Evolutionary conservation across 371 early-diverging fungal species (phyloP), one percentile per base, ranked within the genome.

Genomic region (Rhizopus delemar): DNA sequence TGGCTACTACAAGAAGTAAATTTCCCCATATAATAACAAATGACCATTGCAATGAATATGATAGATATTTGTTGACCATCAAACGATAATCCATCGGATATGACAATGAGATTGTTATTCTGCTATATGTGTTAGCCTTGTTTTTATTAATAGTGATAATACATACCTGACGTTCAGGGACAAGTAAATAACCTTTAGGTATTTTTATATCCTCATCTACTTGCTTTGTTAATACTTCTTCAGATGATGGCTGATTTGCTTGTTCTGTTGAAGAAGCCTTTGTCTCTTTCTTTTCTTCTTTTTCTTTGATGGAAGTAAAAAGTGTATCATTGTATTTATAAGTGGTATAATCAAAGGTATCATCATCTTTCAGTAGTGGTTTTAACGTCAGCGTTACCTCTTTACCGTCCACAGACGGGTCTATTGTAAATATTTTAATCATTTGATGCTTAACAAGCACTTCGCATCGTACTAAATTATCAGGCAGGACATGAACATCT

Each of bases 11-110:
- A 62, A n/a, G 64, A 77, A 8, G 75, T 75, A 28, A 80, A 69
- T 63, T 75, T 80, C 59, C 78, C 78, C 72, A 75, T 72, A 59
- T 80, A 80, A 43, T 80, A 80, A 32, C 76, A 75, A 35, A 80
- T 36, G 0, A 80, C 74, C 81, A 80, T 80, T 5, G 71, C 78
- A 36, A 80, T 59, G 41, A 80, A 73, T 28, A 80, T 61, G 7
- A 75, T 62, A 13, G 81, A 74, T n/a, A 80, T 46, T 53, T 80
- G 81, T 32, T 77, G 81, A 0, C 81, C 73, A 54, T 80, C 77
- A 49, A 80, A 80, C 32, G 78, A 73, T 32, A 80, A 61, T 8
- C 77, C 81, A 34, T 80, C 78, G 7, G 74, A 69, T 22, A 80
- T 73, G 29, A 75, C 71, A 16, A 80, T 65, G 13, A 80, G 69